Evolutionary conservation across 2,329 filamentous ascomycete species (phyloP).

Genomic region (Aspergillus ochraceus): DNA sequence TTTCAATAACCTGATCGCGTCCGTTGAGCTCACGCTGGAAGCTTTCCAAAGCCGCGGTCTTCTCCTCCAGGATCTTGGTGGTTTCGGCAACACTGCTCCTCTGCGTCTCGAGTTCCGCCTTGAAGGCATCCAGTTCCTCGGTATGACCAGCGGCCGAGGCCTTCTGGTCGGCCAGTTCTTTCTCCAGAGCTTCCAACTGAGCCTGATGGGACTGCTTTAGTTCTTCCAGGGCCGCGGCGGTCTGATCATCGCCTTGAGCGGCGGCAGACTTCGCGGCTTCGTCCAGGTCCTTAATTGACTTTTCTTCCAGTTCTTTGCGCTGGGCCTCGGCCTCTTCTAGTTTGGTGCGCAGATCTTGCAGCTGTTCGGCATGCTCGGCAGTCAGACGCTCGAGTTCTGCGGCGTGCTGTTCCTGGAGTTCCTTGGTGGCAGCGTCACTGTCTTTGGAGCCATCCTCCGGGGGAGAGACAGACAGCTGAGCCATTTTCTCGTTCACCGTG

Average conservation of each 20-base stretch:
- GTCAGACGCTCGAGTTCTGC: constrained; percentile 35
- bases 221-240: constrained; percentile 36
- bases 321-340: constrained; percentile 38
- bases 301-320: constrained; percentile 38
- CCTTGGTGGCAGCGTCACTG: constrained; percentile 22
- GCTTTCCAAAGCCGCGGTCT: constrained; percentile 31
- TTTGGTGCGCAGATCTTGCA: constrained; percentile 32
- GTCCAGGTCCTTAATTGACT: constrained; percentile 39
- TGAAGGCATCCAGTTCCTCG: constrained; percentile 30
- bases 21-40: constrained; percentile 36
- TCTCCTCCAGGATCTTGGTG: constrained; percentile 30
- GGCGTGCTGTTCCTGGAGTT: constrained; percentile 31
- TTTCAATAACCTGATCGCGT: constrained; percentile 39
- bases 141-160: constrained; percentile 28
- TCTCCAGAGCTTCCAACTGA: constrained; percentile 36
- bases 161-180: constrained; percentile 36
- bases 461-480: constrained; percentile 28
- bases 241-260: constrained; percentile 37
- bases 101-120: constrained; percentile 33
- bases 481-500: constrained; percentile 35
- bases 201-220: constrained; percentile 38
- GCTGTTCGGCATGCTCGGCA: constrained; percentile 32
- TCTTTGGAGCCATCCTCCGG: constrained; percentile 25
- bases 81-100: constrained; percentile 29
- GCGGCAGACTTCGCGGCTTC: constrained; percentile 38